phyloP scores from a whole-genome alignment of 2,329 filamentous ascomycete species.

The Penicillium polonicum region DNA sequence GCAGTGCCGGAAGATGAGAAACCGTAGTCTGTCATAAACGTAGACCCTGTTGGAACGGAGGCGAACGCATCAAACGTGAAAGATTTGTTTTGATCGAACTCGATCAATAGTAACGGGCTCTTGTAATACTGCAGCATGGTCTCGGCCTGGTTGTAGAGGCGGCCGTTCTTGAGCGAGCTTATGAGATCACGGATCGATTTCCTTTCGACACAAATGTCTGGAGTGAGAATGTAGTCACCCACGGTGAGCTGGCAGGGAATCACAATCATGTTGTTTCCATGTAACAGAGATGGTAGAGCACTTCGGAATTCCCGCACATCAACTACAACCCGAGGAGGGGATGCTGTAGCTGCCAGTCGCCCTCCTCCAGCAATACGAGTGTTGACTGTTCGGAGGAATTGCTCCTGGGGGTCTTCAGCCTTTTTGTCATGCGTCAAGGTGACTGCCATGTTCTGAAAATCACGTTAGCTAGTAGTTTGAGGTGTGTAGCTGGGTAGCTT shows the following conservation, averaged over 20 bases:
- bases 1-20: slow-evolving; percentile 39
- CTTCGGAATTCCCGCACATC: slow-evolving; percentile 96
- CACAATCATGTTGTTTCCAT: slow-evolving; percentile 82
- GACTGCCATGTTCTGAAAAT: slow-evolving; percentile 70
- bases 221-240: slow-evolving; percentile 91
- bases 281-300: slow-evolving; percentile 83
- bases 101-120: slow-evolving; percentile 85
- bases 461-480: slow-evolving; percentile 15
- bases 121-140: slow-evolving; percentile 94
- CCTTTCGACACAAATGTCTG: slow-evolving; percentile 87
- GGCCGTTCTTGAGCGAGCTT: slow-evolving; percentile 84
- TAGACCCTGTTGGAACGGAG: slow-evolving; percentile 41
- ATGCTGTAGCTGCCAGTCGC: slow-evolving; percentile 74
- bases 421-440: slow-evolving; percentile 74
- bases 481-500: slow-evolving; percentile 21
- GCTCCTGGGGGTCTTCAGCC: slow-evolving; percentile 79
- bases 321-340: slow-evolving; percentile 86
- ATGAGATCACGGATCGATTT: slow-evolving; percentile 92
- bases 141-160: slow-evolving; percentile 88
- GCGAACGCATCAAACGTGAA: slow-evolving; percentile 80
- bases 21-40: slow-evolving; percentile 55
- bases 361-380: slow-evolving; percentile 95
- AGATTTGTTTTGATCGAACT: slow-evolving; percentile 95
- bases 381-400: slow-evolving; percentile 91
- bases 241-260: slow-evolving; percentile 96